Evolutionary conservation across 805 yeast species (phyloP).

Genomic region (Yamadazyma phyllophila): DNA sequence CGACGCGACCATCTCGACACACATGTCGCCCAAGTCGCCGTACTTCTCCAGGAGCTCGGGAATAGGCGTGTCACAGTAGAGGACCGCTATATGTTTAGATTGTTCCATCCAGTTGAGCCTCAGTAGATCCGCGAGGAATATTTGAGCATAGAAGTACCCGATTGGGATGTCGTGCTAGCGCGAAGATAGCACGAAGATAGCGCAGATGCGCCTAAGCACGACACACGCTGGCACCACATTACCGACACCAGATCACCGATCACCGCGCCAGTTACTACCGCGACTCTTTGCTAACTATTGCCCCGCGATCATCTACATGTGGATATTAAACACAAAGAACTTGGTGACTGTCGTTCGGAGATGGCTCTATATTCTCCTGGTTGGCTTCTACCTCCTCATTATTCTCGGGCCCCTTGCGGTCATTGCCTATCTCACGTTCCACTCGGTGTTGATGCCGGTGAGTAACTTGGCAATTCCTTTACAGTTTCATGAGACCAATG

Average conservation of each 20-base stretch:
- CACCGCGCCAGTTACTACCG: too few species aligned
- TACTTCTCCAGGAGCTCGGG: conserved; percentile 25
- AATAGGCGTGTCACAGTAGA: conserved; percentile 40
- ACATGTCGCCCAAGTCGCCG: conserved; percentile 57
- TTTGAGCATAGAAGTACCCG: too few species aligned
- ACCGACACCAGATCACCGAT: too few species aligned
- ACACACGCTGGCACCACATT: too few species aligned
- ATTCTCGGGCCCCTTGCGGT: conserved; percentile 36
- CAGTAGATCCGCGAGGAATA: too few species aligned
- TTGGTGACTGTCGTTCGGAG: conserved; percentile 12
- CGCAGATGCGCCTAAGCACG: too few species aligned
- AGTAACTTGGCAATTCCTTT: conserved; percentile 17
- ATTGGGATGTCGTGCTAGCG: too few species aligned
- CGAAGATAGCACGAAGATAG: too few species aligned
- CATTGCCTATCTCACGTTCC: conserved; percentile 35
- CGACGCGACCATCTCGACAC: conserved; percentile 27
- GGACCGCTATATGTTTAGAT: conserved; percentile 33
- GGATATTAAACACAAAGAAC: conserved; percentile 5
- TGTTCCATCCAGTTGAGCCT: too few species aligned
- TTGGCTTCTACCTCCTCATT: conserved; percentile 20
- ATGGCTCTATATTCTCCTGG: conserved; percentile 23
- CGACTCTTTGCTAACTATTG: too few species aligned
- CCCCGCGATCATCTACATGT: not conserved
- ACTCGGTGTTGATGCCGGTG: conserved; percentile 31
- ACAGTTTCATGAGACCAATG: not conserved